These are phyloP conservation scores for Globisporangium cylindrosporum DNA, from an alignment of 352 stramenopile genomes.

Conservation along the genomic window DNA sequence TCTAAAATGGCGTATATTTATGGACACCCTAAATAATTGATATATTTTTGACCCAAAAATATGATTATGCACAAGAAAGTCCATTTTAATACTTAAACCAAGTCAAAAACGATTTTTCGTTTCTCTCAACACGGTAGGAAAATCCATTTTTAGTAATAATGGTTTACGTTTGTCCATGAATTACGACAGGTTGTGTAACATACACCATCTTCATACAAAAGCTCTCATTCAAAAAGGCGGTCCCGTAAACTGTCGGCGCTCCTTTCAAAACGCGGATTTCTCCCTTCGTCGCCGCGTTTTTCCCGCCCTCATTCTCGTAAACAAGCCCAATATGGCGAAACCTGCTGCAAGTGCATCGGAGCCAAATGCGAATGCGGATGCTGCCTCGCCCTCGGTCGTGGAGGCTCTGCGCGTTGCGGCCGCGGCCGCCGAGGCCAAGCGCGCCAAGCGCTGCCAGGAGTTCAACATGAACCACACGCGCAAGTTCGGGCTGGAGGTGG, in stretches of 20 bases:
- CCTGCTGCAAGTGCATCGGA: background rate
- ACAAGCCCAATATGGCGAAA: constrained; percentile 7
- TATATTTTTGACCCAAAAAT: no score
- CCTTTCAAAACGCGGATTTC: background rate
- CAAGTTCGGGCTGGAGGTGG: constrained; percentile 50
- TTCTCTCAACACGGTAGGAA: no score
- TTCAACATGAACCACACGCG: constrained; percentile 34
- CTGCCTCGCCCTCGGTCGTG: background rate
- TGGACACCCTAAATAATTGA: no score
- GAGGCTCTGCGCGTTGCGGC: constrained; percentile 4
- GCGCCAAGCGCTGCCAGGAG: constrained; percentile 20
- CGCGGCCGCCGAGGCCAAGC: constrained; percentile 27
- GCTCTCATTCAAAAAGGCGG: no score
- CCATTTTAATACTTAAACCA: no score
- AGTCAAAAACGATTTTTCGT: no score
- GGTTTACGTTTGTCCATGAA: no score
- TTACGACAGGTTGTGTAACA: no score
- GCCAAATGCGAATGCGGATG: background rate
- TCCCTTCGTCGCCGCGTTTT: background rate
- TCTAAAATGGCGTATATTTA: no score
- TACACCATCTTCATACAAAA: no score
- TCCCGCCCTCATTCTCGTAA: background rate
- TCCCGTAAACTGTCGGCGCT: background rate
- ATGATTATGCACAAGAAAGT: no score
- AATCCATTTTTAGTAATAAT: no score